Evolutionary conservation across 169 alveolate species (phyloP), one percentile per base, ranked within the genome.

Genomic region (Perkinsus olseni): DNA sequence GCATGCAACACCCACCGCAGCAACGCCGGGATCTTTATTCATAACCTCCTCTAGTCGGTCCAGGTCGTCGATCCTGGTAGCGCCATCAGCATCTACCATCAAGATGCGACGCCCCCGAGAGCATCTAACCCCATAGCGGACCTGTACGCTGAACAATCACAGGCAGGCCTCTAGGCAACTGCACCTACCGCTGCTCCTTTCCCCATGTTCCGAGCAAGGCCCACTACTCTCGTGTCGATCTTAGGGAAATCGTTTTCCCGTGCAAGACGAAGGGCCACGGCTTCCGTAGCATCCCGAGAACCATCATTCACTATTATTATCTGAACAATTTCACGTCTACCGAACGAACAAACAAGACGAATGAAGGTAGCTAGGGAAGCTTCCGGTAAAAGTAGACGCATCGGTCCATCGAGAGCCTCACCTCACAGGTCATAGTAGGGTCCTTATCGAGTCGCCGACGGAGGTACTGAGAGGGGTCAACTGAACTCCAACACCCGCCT

Each of bases 31-130:
- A 31, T 93, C 93, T 91, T 94, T 93, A 45, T 92, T 40, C 94
- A 95, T 94, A 74, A 94, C 95, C 40, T 93, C 91, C 38, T 93
- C 94, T 13, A 96, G 93, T 38, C 91, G 91, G 28, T 92, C 95
- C 91, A 95, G 95, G 51, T 96, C 96, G n/a, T 94, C 96, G 38
- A 97, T 94, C 82, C 96, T 97, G 31, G 98, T 96, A 0, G 99
- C 99, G n/a, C 97, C 97, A 96, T 97, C 99, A 34, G 98, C 98
- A 95, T 97, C 99, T n/a, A 96, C 95, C 96, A 97, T 96, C 92
- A 97, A 92, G 45, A 95, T 91, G 39, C 95, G 94, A 91, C 96
- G 93, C 31, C 98, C 98, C 91, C 95, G 91, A 10, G 96, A 93
- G 92, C 93, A 92, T 74, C 96, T 91, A 94, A 96, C 96, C 0